Evolutionary conservation across 2,329 filamentous ascomycete genomes (phyloP), one percentile per base, ranked within the genome.

Genomic region (Chrysosphaeria jannelii): DNA sequence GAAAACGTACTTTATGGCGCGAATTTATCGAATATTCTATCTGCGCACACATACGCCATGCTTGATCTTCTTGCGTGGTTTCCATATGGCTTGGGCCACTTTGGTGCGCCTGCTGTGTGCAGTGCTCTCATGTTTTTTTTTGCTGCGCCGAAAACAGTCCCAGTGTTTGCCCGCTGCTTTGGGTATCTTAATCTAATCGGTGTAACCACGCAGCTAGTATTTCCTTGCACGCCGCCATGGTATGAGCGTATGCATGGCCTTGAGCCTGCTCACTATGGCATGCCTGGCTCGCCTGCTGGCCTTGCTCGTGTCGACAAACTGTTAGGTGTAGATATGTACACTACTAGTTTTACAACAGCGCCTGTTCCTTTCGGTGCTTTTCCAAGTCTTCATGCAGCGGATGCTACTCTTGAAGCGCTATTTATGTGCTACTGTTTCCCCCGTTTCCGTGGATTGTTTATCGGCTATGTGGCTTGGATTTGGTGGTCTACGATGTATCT

Each of bases 401-500:
- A 75, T 41, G 78, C 79, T 6, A 79, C 78, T 4, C 55, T 90
- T 25, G 75, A 89, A 43, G 78, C 75, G 12, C 56, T 91, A 10
- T 90, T 91, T 52, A 72, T 93, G 66, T 74, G 69, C 44, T 69
- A 88, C 45, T 66, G 74, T 41, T 91, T 93, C 52, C 81, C 81
- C 4, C 64, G 62, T 29, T 57, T 88, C 33, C 65, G 71, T 33
- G 63, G 68, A 8, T 46, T 85, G 25, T 89, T 88, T 45, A 58
- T 79, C 31, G 53, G 59, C 31, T 93, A 91, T 44, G 70, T 71
- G 21, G 58, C 71, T 39, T 91, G 81, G 81, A 66, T 91, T 36
- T 91, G 78, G 74, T 93, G 81, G 78, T 72, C 79, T 8, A 93
- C 81, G 34, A 90, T 93, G 76, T 91, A 93, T 40, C 60, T 93